phyloP scores from a whole-genome alignment of 2,329 filamentous ascomycete genomes.

The Pseudonectria buxi region DNA sequence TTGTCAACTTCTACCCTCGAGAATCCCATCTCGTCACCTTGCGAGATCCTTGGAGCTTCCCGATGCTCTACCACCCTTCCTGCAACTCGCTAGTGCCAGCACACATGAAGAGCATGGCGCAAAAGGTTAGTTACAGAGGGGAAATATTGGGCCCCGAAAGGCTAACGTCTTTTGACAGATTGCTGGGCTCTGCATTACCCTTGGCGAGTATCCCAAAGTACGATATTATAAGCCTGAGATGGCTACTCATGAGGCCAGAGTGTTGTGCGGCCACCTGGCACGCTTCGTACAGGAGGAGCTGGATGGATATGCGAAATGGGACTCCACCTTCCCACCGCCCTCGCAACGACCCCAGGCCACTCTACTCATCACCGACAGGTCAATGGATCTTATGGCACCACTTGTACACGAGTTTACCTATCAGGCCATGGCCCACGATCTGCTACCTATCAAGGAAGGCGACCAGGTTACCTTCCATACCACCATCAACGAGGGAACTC shows the following conservation, averaged over 20 bases:
- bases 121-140: conserved; percentile 57
- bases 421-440: conserved; percentile 94
- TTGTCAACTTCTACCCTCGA: conserved; percentile 82
- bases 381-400: conserved; percentile 86
- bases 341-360: conserved; percentile 71
- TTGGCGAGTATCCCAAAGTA: conserved; percentile 92
- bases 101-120: conserved; percentile 78
- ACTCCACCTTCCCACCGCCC: conserved; percentile 77
- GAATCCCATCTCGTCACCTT: conserved; percentile 91
- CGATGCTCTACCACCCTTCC: conserved; percentile 79
- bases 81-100: conserved; percentile 78
- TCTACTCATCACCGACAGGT: conserved; percentile 81
- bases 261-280: conserved; percentile 81
- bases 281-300: conserved; percentile 88
- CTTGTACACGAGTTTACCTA: conserved; percentile 96
- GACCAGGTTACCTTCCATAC: conserved; percentile 86
- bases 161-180: conserved; percentile 21
- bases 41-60: conserved; percentile 92
- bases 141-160: neutral
- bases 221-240: conserved; percentile 77
- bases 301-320: conserved; percentile 79
- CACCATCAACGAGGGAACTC: conserved; percentile 64
- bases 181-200: conserved; percentile 68
- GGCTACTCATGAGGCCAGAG: conserved; percentile 76
- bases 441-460: conserved; percentile 79